A percentile compares a stretch with the other conserved stretches of the same genome.
Evolutionary conservation across 31 red algal genomes (phyloP).

Genomic region (Asparagopsis taxiformis): DNA sequence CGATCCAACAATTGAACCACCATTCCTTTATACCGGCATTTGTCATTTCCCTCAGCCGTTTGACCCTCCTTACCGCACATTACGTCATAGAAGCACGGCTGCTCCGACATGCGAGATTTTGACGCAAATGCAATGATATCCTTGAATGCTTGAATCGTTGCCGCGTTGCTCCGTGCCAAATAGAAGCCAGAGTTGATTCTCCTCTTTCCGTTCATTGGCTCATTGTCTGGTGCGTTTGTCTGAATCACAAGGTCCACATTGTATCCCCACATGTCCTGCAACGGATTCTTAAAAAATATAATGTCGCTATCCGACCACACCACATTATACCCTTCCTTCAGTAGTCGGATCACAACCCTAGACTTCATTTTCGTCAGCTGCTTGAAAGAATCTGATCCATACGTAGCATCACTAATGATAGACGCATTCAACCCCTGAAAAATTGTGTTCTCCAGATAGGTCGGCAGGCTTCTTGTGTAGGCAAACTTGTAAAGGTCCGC

Average conservation of each 20-base stretch:
- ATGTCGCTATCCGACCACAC: slow-evolving; percentile 99
- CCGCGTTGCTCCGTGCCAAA: slow-evolving; percentile 68
- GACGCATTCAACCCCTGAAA: slow-evolving; percentile 81
- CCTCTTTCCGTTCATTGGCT: slow-evolving; percentile 88
- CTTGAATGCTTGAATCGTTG: slow-evolving; percentile 83
- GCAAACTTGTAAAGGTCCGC: slow-evolving; percentile 97
- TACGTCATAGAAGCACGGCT: slow-evolving; percentile 99
- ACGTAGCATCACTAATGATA: slow-evolving; percentile 80
- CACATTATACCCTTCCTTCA: slow-evolving; percentile 95
- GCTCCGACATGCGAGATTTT: slow-evolving; percentile 90
- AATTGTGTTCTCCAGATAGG: slow-evolving; percentile 92
- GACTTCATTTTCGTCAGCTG: slow-evolving; percentile 99
- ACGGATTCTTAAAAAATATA: slow-evolving; percentile 94
- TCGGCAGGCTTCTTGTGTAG: slow-evolving; percentile 85
- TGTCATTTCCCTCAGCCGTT: slow-evolving; percentile 73
- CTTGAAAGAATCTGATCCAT: slow-evolving; percentile 94
- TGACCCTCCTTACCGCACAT: slow-evolving; percentile 97
- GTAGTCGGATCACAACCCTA: slow-evolving; percentile 83
- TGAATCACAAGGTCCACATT: slow-evolving; percentile 89
- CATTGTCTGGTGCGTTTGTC: slow-evolving; percentile 96
- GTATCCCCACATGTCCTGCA: slow-evolving; percentile 77
- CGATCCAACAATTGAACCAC: slow-evolving; percentile 80
- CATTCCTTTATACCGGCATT: slow-evolving; percentile 91
- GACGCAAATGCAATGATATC: slow-evolving; percentile 96
- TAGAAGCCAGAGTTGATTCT: slow-evolving; percentile 98